These are phyloP conservation scores for Monosporozyma unispora DNA, from an alignment of 805 yeast species.

Conservation along the genomic window DNA sequence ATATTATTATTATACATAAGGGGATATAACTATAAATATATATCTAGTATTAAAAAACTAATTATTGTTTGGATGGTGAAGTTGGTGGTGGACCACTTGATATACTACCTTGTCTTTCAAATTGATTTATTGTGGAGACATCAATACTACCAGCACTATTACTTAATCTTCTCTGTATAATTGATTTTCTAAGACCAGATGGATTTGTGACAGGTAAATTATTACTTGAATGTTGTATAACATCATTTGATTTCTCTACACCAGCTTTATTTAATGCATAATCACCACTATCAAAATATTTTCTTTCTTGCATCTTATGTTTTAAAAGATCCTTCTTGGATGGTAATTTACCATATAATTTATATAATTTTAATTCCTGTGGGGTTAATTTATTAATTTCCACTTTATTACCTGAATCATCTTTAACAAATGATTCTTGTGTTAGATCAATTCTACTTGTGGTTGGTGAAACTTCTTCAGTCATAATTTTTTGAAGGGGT, in stretches of 20 bases:
- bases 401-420: constrained; percentile 18
- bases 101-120: constrained; percentile 28
- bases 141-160: constrained; percentile 27
- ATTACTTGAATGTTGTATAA: constrained; percentile 20
- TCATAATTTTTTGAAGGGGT: constrained; percentile 4
- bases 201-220: constrained; percentile 31
- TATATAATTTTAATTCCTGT: constrained; percentile 70
- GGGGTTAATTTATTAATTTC: constrained; percentile 57
- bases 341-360: constrained; percentile 80
- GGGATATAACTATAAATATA: no score
- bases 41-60: no score
- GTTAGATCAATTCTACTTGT: constrained; percentile 20
- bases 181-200: constrained; percentile 29
- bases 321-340: constrained; percentile 67
- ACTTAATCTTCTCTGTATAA: constrained; percentile 29
- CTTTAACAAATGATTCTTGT: constrained; percentile 6
- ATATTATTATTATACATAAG: not conserved
- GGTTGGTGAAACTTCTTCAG: constrained; percentile 23
- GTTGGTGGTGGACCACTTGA: constrained; percentile 32
- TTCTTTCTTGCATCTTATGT: constrained; percentile 74
- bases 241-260: constrained; percentile 25
- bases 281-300: constrained; percentile 90
- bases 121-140: constrained; percentile 9
- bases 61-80: constrained; percentile 15
- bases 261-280: constrained; percentile 79